These are phyloP conservation scores for Dryas octopetala DNA, from an alignment of 306 rosid species.

Conservation along the genomic window DNA sequence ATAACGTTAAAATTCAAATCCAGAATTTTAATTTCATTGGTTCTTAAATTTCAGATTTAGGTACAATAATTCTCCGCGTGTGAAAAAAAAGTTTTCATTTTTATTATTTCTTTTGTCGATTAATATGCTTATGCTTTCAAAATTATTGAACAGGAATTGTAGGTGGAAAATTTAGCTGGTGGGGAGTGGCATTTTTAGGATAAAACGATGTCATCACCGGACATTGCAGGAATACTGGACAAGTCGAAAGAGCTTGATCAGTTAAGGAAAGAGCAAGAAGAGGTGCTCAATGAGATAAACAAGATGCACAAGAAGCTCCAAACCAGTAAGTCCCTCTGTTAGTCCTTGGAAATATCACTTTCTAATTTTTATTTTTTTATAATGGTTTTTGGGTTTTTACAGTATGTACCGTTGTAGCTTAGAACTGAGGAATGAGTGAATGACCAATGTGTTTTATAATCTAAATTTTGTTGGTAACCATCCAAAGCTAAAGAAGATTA, in stretches of 20 bases:
- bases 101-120: neutral
- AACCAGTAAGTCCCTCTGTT: conserved; percentile 40
- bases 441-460: neutral
- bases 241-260: conserved; percentile 87
- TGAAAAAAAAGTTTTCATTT: neutral
- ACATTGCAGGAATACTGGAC: conserved; percentile 65
- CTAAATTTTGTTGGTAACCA: too few relatives aligned
- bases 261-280: conserved; percentile 81
- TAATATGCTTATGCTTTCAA: neutral
- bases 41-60: neutral
- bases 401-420: neutral
- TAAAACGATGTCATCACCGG: conserved; percentile 69
- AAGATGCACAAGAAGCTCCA: conserved; percentile 95
- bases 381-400: neutral
- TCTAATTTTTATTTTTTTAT: neutral
- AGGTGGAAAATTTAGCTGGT: conserved; percentile 7
- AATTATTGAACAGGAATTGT: conserved; percentile 16
- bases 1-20: too few relatives aligned
- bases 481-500: too few relatives aligned
- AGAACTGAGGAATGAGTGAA: neutral
- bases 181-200: neutral
- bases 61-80: neutral
- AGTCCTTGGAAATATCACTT: too few relatives aligned
- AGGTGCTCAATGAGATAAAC: conserved; percentile 68
- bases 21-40: neutral